A percentile compares a stretch with the other conserved stretches of the same genome.
Evolutionary conservation across 495 filamentous ascomycete genomes (phyloP).

Genomic region (Aspergillus asperescens): DNA sequence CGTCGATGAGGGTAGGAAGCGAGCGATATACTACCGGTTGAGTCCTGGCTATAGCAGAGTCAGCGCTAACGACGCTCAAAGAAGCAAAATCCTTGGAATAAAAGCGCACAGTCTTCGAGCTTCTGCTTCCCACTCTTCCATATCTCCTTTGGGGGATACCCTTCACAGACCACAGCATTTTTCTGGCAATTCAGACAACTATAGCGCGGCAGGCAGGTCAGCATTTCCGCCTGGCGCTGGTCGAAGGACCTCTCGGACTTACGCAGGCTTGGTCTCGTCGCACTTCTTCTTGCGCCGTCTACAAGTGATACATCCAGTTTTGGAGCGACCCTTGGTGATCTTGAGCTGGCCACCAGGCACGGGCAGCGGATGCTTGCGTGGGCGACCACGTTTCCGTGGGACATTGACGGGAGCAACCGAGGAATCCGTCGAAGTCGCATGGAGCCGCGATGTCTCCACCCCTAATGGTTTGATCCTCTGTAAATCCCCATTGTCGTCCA

Average conservation of each 20-base stretch:
- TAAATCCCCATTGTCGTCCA: constrained; percentile 38
- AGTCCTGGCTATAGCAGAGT: constrained; percentile 19
- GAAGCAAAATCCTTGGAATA: not conserved
- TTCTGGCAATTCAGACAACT: constrained; percentile 86
- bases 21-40: constrained; percentile 51
- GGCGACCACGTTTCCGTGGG: constrained; percentile 65
- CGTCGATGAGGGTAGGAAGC: constrained; percentile 74
- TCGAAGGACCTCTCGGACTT: constrained; percentile 11
- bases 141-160: constrained; percentile 80
- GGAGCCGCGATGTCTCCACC: constrained; percentile 25
- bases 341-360: constrained; percentile 54
- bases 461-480: constrained; percentile 33
- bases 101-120: constrained; percentile 61
- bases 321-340: constrained; percentile 79
- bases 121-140: constrained; percentile 83
- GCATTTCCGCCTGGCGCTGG: not conserved
- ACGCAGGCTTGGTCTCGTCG: constrained; percentile 86
- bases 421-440: constrained; percentile 19
- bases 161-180: constrained; percentile 88
- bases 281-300: constrained; percentile 94
- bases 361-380: constrained; percentile 73
- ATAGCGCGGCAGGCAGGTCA: constrained; percentile 9
- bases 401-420: constrained; percentile 35
- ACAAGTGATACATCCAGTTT: constrained; percentile 92
- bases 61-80: constrained; percentile 9